Percentiles rank a stretch among this genome's conserved stretches.
These are phyloP conservation scores for Theobroma cacao DNA, from an alignment of 345 rosid genomes.

Conservation along the genomic window DNA sequence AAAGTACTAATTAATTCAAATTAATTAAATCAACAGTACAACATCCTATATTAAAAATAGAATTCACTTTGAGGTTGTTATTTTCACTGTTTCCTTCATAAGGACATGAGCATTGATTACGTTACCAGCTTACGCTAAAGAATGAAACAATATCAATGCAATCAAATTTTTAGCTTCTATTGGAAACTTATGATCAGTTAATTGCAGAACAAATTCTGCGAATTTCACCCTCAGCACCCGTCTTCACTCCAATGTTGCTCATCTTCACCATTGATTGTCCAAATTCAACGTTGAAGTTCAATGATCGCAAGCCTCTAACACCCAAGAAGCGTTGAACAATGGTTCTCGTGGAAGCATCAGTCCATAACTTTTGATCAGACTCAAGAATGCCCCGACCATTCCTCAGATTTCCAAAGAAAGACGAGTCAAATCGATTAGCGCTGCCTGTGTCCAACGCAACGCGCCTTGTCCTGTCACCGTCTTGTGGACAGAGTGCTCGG, in stretches of 20 bases:
- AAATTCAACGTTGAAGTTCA: conserved; percentile 40
- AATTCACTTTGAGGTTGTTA: no score
- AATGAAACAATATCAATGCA: no score
- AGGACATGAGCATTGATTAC: no score
- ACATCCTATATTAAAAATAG: no score
- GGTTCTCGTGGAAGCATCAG: conserved; percentile 27
- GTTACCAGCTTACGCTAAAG: no score
- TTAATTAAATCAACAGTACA: no score
- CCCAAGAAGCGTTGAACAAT: conserved; percentile 27
- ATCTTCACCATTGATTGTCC: conserved; percentile 51
- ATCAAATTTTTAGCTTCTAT: no score
- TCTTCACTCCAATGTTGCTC: no score
- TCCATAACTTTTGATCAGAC: conserved; percentile 39
- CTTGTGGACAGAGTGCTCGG: no score
- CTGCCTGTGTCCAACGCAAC: conserved; percentile 20
- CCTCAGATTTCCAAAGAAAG: conserved; percentile 40
- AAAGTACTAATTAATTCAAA: no score
- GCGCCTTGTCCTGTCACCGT: no score
- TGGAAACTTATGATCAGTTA: conserved; percentile 9
- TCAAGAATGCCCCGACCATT: conserved; percentile 34
- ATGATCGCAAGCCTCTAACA: conserved; percentile 11
- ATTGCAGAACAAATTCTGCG: conserved; percentile 43
- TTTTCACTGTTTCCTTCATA: no score
- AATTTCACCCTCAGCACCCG: conserved; percentile 42
- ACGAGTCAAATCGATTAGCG: conserved; percentile 30